Conservation (phyloP, 2,329 filamentous ascomycete genomes). For the Remersonia thermophila region DNA sequence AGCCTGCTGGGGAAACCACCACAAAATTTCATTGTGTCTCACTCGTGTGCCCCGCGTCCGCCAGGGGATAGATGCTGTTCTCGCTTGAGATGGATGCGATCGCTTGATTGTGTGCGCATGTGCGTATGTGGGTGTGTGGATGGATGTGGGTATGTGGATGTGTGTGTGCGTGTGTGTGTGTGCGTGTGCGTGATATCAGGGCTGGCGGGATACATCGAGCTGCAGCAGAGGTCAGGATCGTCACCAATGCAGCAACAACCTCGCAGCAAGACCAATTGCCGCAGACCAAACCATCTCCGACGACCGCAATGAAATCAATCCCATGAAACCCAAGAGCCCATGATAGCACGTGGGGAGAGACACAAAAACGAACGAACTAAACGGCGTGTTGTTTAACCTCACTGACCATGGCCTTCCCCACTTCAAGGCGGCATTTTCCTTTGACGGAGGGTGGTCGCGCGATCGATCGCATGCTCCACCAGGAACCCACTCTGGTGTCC, state of each 20-base stretch:
- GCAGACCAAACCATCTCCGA: background rate
- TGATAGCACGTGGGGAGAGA: too few relatives aligned
- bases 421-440: conserved; percentile 1
- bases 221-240: too few relatives aligned
- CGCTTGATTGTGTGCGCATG: conserved; percentile 1
- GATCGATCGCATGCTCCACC: conserved; percentile 2
- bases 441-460: conserved; percentile 2
- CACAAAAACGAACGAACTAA: too few relatives aligned
- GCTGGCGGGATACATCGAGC: too few relatives aligned
- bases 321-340: background rate
- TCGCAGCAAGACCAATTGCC: background rate
- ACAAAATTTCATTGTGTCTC: conserved; percentile 17
- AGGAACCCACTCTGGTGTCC: background rate
- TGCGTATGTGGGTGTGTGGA: too few relatives aligned
- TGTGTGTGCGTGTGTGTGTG: background rate
- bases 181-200: background rate
- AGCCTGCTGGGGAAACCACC: conserved; percentile 13
- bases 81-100: background rate
- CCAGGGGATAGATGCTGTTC: background rate
- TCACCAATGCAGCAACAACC: background rate
- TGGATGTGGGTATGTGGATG: conserved; percentile 1
- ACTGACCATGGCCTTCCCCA: conserved; percentile 2
- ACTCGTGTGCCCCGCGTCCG: background rate
- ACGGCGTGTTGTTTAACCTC: background rate
- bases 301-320: background rate